Conservation (phyloP, 345 rosid species). For the Heritiera littoralis region DNA sequence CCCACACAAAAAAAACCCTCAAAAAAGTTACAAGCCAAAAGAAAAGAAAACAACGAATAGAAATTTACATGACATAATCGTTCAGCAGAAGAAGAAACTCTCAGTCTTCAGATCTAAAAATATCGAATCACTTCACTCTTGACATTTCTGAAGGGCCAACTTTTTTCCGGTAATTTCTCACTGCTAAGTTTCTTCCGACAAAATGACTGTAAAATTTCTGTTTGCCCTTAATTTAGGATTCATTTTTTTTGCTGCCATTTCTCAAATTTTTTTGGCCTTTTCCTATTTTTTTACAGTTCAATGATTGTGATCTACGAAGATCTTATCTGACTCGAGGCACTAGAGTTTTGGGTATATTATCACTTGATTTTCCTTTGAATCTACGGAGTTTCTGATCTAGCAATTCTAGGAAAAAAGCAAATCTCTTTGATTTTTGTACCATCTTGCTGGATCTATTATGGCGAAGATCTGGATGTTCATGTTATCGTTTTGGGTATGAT, state of each 20-base stretch:
- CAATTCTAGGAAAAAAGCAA: not conserved
- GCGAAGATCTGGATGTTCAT: constrained; percentile 30
- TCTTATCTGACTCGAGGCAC: constrained; percentile 26
- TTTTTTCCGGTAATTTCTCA: constrained; percentile 26
- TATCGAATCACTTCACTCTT: constrained; percentile 17
- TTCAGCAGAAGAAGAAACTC: not conserved
- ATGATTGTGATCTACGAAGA: constrained; percentile 17
- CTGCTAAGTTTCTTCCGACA: not conserved
- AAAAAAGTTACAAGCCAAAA: not conserved
- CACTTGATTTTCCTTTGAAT: constrained; percentile 20
- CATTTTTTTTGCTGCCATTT: not conserved
- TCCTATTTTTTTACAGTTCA: constrained; percentile 17
- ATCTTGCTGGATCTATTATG: constrained; percentile 36
- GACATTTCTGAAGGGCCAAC: not conserved
- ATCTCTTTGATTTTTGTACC: constrained; percentile 26
- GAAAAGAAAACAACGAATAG: not conserved
- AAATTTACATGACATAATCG: constrained; percentile 1
- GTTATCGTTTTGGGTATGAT: not conserved
- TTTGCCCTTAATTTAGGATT: not conserved
- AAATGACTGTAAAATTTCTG: constrained; percentile 1
- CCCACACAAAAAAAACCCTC: not conserved
- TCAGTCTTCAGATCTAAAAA: constrained; percentile 20
- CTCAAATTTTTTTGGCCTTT: constrained; percentile 20
- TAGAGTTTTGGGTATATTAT: not conserved
- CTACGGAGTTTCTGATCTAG: constrained; percentile 13